A percentile compares a stretch with the other conserved stretches of the same genome.
Evolutionary conservation across 179 eudicot species (phyloP).

Genomic region (Spinacia oleracea): DNA sequence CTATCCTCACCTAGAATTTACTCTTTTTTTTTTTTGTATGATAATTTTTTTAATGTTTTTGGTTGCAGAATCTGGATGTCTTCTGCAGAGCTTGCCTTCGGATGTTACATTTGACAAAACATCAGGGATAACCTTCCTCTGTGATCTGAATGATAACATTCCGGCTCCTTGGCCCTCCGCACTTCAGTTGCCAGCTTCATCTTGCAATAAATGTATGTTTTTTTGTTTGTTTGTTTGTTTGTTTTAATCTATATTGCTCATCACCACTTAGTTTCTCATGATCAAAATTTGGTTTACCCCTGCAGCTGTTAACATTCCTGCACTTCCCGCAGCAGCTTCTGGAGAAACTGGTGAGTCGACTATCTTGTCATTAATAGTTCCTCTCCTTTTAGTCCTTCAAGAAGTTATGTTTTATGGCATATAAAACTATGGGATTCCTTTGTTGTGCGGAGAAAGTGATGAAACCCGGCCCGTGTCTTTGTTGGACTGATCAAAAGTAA

Average conservation of each 20-base stretch:
- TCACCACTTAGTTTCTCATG: constrained; percentile 13
- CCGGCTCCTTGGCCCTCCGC: constrained; percentile 96
- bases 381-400: neutral
- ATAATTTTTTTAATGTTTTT: constrained; percentile 13
- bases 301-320: constrained; percentile 83
- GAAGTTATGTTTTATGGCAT: neutral
- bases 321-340: constrained; percentile 97
- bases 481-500: too few species aligned
- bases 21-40: neutral
- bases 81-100: constrained; percentile 92
- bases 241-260: neutral
- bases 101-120: constrained; percentile 71
- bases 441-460: neutral
- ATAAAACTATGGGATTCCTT: neutral
- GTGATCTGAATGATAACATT: constrained; percentile 97
- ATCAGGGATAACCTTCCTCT: constrained; percentile 76
- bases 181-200: constrained; percentile 63
- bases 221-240: neutral
- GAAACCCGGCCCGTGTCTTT: too few species aligned
- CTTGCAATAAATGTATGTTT: constrained; percentile 92
- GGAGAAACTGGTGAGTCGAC: constrained; percentile 65
- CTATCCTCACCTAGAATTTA: neutral
- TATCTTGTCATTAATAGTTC: neutral
- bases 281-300: constrained; percentile 5
- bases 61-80: constrained; percentile 79